Evolutionary conservation across 179 eudicot species (phyloP).

Genomic region (Beta lomatogona): DNA sequence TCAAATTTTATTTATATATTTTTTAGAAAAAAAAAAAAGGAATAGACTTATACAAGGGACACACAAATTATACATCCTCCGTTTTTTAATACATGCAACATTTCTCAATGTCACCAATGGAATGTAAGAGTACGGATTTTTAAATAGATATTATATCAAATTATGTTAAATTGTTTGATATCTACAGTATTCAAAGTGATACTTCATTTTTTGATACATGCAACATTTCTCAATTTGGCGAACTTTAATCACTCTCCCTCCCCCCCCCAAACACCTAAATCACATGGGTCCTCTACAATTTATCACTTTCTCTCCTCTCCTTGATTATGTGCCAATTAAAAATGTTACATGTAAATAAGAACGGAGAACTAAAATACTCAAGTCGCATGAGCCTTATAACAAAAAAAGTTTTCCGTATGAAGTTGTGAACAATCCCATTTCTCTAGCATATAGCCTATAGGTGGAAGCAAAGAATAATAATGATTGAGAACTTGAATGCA

Average conservation of each 20-base stretch:
- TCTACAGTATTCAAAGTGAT: not conserved
- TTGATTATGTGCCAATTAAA: no score
- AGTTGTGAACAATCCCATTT: not conserved
- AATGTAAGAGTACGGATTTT: constrained; percentile 1
- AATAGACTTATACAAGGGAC: not conserved
- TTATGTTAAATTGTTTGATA: not conserved
- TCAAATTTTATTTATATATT: not conserved
- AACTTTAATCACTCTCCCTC: no score
- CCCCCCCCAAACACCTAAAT: no score
- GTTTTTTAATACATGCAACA: no score
- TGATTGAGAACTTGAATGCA: not conserved
- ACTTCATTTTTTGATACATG: not conserved
- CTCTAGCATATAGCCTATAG: not conserved
- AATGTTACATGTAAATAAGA: no score
- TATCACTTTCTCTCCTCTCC: no score
- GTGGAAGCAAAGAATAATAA: not conserved
- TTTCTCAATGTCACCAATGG: not conserved
- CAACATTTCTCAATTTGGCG: no score
- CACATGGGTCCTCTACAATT: no score
- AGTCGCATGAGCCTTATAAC: no score
- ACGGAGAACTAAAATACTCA: no score
- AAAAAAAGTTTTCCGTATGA: no score
- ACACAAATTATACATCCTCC: not conserved
- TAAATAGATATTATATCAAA: not conserved
- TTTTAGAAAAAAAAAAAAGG: no score